These are phyloP conservation scores for Cubamyces lactineus DNA, from an alignment of 768 basidiomycete species.

Conservation along the genomic window DNA sequence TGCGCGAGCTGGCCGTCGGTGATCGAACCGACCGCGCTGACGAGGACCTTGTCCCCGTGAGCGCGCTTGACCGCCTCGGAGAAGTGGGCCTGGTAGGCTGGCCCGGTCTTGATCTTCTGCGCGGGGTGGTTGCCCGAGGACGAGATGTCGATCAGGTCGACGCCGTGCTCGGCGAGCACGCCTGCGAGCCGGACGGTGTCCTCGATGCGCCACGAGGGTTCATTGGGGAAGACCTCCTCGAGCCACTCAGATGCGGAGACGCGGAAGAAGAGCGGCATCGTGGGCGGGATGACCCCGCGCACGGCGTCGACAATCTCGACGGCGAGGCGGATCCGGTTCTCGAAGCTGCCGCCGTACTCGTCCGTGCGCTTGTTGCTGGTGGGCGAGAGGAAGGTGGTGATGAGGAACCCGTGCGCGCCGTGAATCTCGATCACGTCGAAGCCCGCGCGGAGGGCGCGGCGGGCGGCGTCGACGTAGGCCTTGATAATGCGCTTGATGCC, in stretches of 20 bases:
- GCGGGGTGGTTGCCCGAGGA: constrained; percentile 58
- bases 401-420: constrained; percentile 32
- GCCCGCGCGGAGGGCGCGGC: constrained; percentile 41
- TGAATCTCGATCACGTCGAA: constrained; percentile 36
- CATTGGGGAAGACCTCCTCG: constrained; percentile 56
- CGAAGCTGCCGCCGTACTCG: constrained; percentile 52
- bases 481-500: constrained; percentile 44
- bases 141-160: constrained; percentile 78
- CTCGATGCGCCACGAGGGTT: constrained; percentile 67
- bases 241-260: constrained; percentile 79
- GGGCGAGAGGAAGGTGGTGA: constrained; percentile 45
- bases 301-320: constrained; percentile 41
- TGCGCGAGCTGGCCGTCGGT: constrained; percentile 59
- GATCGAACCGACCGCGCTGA: constrained; percentile 61
- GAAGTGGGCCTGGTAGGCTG: constrained; percentile 27
- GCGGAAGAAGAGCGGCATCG: constrained; percentile 74
- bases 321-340: constrained; percentile 48
- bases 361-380: constrained; percentile 46
- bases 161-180: constrained; percentile 63
- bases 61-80: constrained; percentile 45
- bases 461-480: constrained; percentile 39
- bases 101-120: constrained; percentile 46
- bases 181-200: constrained; percentile 65
- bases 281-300: constrained; percentile 56
- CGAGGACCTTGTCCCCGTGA: constrained; percentile 45